A percentile compares a stretch with the other conserved stretches of the same genome.
Evolutionary conservation across 2,329 filamentous ascomycete genomes (phyloP).

Genomic region (Fusarium nodosum): DNA sequence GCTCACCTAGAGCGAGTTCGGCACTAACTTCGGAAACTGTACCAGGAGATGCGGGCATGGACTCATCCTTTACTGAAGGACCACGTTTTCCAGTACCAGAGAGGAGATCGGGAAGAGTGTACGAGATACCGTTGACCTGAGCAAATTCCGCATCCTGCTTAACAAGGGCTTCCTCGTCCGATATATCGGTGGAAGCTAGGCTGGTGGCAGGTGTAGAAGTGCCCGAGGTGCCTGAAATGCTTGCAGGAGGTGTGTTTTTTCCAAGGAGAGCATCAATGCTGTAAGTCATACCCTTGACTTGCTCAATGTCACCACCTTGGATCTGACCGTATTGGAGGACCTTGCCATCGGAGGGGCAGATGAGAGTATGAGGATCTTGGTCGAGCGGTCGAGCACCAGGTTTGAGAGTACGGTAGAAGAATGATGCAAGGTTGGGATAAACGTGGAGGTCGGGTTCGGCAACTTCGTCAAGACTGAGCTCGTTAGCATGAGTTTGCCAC

Average conservation of each 20-base stretch:
- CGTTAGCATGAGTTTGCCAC: conserved; percentile 42
- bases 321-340: conserved; percentile 94
- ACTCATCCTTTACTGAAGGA: conserved; percentile 77
- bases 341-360: conserved; percentile 91
- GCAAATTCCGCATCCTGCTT: conserved; percentile 93
- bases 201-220: conserved; percentile 47
- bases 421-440: conserved; percentile 93
- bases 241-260: conserved; percentile 68
- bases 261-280: conserved; percentile 93
- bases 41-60: conserved; percentile 71
- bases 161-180: conserved; percentile 74
- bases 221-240: conserved; percentile 61
- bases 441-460: conserved; percentile 87
- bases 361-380: conserved; percentile 80
- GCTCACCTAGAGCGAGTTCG: conserved; percentile 80
- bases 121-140: conserved; percentile 92
- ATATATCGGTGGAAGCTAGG: conserved; percentile 49
- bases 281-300: conserved; percentile 99
- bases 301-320: conserved; percentile 93
- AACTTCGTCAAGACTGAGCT: conserved; percentile 81
- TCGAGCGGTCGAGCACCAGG: conserved; percentile 89
- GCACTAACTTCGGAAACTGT: conserved; percentile 87
- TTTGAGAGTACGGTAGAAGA: conserved; percentile 97
- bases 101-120: conserved; percentile 89
- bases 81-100: conserved; percentile 72